These are phyloP conservation scores for Sungouiella thailandica DNA, from an alignment of 805 yeast species.

Conservation along the genomic window DNA sequence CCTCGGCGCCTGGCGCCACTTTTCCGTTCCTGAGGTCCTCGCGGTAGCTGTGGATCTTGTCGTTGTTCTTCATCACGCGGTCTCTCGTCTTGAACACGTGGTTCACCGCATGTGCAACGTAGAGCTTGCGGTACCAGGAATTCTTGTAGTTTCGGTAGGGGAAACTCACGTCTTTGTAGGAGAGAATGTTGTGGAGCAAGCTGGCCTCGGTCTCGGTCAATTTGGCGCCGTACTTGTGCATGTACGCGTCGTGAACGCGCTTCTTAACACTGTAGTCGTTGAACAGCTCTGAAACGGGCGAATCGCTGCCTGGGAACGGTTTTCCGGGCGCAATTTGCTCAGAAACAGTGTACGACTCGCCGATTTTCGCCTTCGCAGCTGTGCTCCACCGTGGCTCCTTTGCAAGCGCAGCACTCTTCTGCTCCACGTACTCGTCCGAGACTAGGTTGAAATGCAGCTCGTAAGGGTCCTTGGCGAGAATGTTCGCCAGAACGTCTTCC, in stretches of 20 bases:
- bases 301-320: constrained; percentile 9
- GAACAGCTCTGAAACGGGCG: constrained; percentile 12
- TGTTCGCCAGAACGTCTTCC: constrained; percentile 19
- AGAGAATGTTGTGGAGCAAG: constrained; percentile 60
- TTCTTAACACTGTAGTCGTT: constrained; percentile 19
- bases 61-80: constrained; percentile 71
- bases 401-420: constrained; percentile 18
- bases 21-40: constrained; percentile 34
- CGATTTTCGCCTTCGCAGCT: constrained; percentile 13
- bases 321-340: constrained; percentile 32
- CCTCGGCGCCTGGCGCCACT: constrained; percentile 31
- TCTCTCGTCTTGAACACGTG: constrained; percentile 87
- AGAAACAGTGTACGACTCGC: constrained; percentile 24
- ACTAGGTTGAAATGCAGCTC: constrained; percentile 66
- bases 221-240: constrained; percentile 9
- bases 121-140: constrained; percentile 54
- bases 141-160: constrained; percentile 52
- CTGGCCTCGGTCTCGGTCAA: constrained; percentile 39
- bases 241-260: constrained; percentile 21
- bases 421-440: constrained; percentile 31
- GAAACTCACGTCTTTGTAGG: constrained; percentile 65
- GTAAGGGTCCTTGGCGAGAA: constrained; percentile 59
- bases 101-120: constrained; percentile 68
- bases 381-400: constrained; percentile 26
- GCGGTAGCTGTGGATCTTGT: constrained; percentile 42